Percentiles rank a stretch among this genome's conserved stretches.
Conservation (phyloP, 2,329 filamentous ascomycete species). For the Arthrobotrys iridis region DNA sequence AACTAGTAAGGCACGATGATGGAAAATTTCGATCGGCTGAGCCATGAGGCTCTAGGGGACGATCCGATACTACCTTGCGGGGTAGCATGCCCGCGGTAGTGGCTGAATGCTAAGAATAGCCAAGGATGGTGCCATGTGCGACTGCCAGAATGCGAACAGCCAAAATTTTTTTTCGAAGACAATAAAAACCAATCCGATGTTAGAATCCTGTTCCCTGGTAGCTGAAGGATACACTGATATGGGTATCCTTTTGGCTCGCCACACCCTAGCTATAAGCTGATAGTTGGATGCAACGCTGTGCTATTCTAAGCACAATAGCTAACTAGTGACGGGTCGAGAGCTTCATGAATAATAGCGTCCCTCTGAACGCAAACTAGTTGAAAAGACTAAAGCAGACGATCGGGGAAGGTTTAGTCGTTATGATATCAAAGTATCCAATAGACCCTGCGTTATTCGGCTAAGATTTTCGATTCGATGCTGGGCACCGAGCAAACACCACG, state of each 20-base stretch:
- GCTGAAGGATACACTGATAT: background rate
- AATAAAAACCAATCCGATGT: background rate
- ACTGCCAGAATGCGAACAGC: background rate
- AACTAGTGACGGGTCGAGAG: background rate
- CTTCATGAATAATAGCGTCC: background rate
- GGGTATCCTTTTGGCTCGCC: background rate
- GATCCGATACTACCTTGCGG: slow-evolving; percentile 51
- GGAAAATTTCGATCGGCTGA: slow-evolving; percentile 29
- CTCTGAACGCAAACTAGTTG: background rate
- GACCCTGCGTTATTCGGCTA: no score
- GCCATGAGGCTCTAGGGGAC: slow-evolving; percentile 48
- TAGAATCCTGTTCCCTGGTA: background rate
- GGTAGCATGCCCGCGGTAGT: slow-evolving; percentile 14
- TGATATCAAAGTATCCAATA: slow-evolving; percentile 8
- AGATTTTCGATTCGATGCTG: no score
- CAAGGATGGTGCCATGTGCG: slow-evolving; percentile 25
- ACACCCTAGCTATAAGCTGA: background rate
- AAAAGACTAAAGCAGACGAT: slow-evolving; percentile 2
- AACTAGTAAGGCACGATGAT: slow-evolving; percentile 6
- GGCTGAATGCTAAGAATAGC: slow-evolving; percentile 52
- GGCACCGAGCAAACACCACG: no score
- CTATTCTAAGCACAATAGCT: slow-evolving; percentile 17
- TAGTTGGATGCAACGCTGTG: slow-evolving; percentile 29
- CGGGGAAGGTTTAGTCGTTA: slow-evolving; percentile 8
- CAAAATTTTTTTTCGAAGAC: slow-evolving; percentile 5